Evolutionary conservation across 352 stramenopile genomes (phyloP).

Genomic region (Pythium oligandrum): DNA sequence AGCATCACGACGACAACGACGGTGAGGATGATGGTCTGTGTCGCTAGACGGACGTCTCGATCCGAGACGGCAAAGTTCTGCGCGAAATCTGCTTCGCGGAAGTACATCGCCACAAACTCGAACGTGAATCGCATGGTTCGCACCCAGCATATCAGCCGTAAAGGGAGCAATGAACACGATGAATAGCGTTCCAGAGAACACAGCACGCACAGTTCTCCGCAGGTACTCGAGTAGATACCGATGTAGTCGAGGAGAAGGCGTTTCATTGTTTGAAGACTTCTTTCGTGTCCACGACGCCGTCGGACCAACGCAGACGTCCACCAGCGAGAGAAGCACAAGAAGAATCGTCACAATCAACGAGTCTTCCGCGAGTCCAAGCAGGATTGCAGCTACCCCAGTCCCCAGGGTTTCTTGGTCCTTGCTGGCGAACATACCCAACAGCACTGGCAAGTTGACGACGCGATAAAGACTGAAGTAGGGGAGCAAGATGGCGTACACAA

Average conservation of each 20-base stretch:
- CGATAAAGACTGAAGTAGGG: conserved; percentile 13
- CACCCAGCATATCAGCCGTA: conserved; percentile 10
- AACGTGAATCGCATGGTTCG: conserved; percentile 18
- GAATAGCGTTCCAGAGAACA: too few relatives aligned
- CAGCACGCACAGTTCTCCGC: too few relatives aligned
- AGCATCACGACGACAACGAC: not conserved
- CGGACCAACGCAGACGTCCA: too few relatives aligned
- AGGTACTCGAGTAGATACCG: too few relatives aligned
- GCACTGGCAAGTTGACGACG: not conserved
- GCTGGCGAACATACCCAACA: conserved; percentile 7
- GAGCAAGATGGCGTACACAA: conserved; percentile 6
- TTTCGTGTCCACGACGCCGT: not conserved
- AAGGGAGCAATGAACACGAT: conserved; percentile 11
- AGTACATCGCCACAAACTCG: conserved; percentile 12
- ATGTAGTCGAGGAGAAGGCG: too few relatives aligned
- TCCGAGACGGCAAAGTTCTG: conserved; percentile 1
- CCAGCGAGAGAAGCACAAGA: not conserved
- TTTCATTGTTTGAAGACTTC: too few relatives aligned
- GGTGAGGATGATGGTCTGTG: conserved; percentile 1
- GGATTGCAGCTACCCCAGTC: not conserved
- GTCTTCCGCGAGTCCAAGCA: conserved; percentile 10
- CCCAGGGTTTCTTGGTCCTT: not conserved
- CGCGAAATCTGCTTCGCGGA: conserved; percentile 6
- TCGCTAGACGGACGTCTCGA: conserved; percentile 3
- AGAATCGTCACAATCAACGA: conserved; percentile 3